Evolutionary conservation across 2,329 filamentous ascomycete genomes (phyloP).

Genomic region (Davidsoniella neocaledoniae): DNA sequence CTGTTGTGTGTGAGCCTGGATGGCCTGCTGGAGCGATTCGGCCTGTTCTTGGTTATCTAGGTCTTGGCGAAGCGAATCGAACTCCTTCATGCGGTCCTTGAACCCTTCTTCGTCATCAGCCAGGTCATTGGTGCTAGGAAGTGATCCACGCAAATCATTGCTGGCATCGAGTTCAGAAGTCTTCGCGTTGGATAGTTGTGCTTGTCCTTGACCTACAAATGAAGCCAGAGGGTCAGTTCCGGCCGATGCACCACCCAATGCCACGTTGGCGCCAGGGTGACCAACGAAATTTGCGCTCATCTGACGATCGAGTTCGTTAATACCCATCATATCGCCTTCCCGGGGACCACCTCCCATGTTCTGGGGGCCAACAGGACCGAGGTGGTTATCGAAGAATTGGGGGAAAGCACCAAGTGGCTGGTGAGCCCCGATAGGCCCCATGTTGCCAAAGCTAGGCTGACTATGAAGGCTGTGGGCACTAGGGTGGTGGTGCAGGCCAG

Average conservation of each 20-base stretch:
- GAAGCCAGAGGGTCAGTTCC: slow-evolving; percentile 14
- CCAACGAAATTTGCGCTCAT: slow-evolving; percentile 26
- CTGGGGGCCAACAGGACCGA: slow-evolving; percentile 2
- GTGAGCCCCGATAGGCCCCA: slow-evolving; percentile 59
- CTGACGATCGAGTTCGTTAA: slow-evolving; percentile 38
- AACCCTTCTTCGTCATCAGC: slow-evolving; percentile 40
- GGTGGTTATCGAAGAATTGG: slow-evolving; percentile 3
- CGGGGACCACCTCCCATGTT: background rate
- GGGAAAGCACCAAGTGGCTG: slow-evolving; percentile 10
- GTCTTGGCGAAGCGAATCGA: slow-evolving; percentile 61
- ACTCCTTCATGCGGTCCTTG: slow-evolving; percentile 63
- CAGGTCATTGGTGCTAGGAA: slow-evolving; percentile 35
- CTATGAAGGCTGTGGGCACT: slow-evolving; percentile 93
- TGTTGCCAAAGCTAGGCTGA: slow-evolving; percentile 90
- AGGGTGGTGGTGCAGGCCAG: slow-evolving; percentile 67
- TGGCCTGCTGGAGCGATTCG: slow-evolving; percentile 20
- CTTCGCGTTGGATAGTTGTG: too few species aligned
- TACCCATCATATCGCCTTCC: slow-evolving; percentile 58
- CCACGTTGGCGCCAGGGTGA: background rate
- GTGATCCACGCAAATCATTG: slow-evolving; percentile 12
- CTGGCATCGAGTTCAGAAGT: background rate
- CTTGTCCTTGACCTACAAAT: too few species aligned
- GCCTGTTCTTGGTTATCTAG: slow-evolving; percentile 38
- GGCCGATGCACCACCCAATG: slow-evolving; percentile 14
- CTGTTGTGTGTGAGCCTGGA: background rate